Percentiles rank a stretch among this genome's conserved stretches.
Conservation (phyloP, 139 green algal genomes). For the Asterochloris sp. region DNA sequence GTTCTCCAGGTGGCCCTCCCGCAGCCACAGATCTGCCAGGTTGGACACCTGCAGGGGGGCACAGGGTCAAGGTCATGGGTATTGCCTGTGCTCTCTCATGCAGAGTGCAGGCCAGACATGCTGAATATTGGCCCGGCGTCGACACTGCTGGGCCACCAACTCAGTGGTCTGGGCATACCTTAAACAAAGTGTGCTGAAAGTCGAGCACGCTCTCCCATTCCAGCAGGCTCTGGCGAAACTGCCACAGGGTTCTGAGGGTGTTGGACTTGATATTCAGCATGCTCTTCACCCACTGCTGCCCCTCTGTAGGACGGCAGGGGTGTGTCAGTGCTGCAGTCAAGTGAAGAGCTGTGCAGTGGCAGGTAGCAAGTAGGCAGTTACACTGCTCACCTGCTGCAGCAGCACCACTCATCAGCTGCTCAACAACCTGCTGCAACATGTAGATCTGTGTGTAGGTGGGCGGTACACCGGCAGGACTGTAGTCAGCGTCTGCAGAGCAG, state of each 20-base stretch:
- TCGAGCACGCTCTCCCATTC: not conserved
- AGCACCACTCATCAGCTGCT: constrained; percentile 3
- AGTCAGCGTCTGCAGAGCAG: too few relatives aligned
- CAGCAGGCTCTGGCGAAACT: not conserved
- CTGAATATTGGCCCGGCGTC: not conserved
- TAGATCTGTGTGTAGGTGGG: not conserved
- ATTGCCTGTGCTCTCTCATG: not conserved
- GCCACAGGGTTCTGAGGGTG: not conserved
- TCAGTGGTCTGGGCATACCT: not conserved
- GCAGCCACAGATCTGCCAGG: constrained; percentile 8
- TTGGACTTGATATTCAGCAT: constrained; percentile 9
- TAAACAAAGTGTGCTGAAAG: not conserved
- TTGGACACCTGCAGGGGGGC: not conserved
- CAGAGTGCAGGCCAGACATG: not conserved
- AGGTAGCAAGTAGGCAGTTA: too few relatives aligned
- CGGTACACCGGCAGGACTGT: too few relatives aligned
- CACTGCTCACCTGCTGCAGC: too few relatives aligned
- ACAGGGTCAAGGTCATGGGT: not conserved
- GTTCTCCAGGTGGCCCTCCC: constrained; percentile 12
- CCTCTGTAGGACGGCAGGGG: too few relatives aligned
- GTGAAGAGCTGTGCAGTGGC: too few relatives aligned
- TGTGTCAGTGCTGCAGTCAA: too few relatives aligned
- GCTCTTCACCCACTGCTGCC: constrained; percentile 13
- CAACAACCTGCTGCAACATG: constrained; percentile 5
- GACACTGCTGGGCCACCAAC: not conserved